Percentiles rank a stretch among this genome's conserved stretches.
These are phyloP conservation scores for Dictyostelium capitatum DNA, from an alignment of 78 protist species.

Conservation along the genomic window DNA sequence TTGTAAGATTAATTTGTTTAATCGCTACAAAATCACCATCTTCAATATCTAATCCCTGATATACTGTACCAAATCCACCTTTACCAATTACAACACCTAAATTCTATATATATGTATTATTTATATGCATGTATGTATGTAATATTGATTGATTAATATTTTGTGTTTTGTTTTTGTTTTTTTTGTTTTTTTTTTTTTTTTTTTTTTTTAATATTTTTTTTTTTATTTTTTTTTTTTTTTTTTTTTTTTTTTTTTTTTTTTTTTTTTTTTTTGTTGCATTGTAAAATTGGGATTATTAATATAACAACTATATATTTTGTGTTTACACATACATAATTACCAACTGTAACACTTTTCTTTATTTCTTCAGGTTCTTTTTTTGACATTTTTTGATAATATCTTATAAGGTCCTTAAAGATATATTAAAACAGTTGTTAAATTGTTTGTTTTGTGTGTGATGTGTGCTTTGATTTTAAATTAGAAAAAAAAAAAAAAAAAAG, in stretches of 20 bases:
- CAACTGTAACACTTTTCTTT: conserved; percentile 34
- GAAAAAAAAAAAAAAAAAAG: background rate
- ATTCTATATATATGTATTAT: conserved; percentile 20
- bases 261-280: background rate
- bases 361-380: conserved; percentile 29
- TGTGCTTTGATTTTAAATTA: no score
- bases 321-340: conserved; percentile 57
- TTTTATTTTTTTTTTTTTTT: no score
- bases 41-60: conserved; percentile 79
- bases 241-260: background rate
- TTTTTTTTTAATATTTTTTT: no score
- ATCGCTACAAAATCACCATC: conserved; percentile 92
- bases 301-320: no score
- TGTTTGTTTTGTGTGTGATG: no score
- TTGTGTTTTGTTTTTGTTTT: no score
- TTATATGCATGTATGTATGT: no score
- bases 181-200: background rate
- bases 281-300: no score
- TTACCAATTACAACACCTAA: conserved; percentile 83
- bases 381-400: background rate
- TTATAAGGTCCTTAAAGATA: no score
- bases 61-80: conserved; percentile 88
- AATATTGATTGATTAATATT: no score
- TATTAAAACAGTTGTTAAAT: no score
- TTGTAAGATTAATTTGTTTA: conserved; percentile 87